Conservation (phyloP, 371 early-diverging fungal species). For the Zychaea mexicana region DNA sequence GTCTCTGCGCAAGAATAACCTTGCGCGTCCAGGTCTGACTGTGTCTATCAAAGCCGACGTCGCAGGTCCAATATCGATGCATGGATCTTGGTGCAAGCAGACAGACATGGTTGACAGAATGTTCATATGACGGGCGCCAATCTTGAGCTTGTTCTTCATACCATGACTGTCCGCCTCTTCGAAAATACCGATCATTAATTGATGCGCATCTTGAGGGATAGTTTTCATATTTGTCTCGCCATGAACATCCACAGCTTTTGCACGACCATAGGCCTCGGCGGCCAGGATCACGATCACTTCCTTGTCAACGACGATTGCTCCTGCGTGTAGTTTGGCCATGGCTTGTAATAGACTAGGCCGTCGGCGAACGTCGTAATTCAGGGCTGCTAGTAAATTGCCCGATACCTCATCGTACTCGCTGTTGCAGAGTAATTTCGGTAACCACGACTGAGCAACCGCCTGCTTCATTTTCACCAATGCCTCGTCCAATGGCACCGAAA, state of each 20-base stretch:
- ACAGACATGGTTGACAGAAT: neutral
- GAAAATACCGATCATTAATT: neutral
- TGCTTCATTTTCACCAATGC: neutral
- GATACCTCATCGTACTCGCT: neutral
- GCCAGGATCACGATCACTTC: neutral
- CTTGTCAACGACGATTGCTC: slow-evolving; percentile 1
- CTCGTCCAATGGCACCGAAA: neutral
- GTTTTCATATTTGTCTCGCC: neutral
- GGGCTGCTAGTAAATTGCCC: neutral
- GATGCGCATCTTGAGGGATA: neutral
- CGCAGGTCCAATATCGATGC: slow-evolving; percentile 1
- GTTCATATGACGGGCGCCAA: slow-evolving; percentile 6
- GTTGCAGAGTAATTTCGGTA: neutral
- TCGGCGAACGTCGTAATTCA: slow-evolving; percentile 5
- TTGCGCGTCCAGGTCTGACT: neutral
- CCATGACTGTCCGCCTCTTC: slow-evolving; percentile 10
- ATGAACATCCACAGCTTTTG: slow-evolving; percentile 5
- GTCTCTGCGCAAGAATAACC: neutral
- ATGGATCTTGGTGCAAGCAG: neutral
- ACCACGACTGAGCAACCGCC: neutral
- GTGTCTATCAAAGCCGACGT: neutral
- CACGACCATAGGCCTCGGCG: slow-evolving; percentile 5
- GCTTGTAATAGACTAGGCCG: slow-evolving; percentile 4
- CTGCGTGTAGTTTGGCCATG: slow-evolving; percentile 8
- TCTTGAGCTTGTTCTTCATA: slow-evolving; percentile 8